Evolutionary conservation across 345 rosid genomes (phyloP).

Genomic region (Pelargonium nanum): DNA sequence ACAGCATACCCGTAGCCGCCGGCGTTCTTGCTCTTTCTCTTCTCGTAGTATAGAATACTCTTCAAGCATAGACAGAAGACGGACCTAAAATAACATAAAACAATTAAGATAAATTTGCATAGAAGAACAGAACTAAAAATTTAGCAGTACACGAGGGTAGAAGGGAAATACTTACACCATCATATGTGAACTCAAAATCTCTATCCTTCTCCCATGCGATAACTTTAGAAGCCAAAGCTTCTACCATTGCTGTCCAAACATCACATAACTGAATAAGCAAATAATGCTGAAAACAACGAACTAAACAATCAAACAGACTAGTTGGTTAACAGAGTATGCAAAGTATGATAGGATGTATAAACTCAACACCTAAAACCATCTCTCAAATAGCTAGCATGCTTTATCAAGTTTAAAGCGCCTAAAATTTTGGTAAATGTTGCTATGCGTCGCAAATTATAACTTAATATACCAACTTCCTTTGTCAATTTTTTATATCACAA

Average conservation of each 20-base stretch:
- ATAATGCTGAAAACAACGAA: not conserved
- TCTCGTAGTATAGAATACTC: slow-evolving; percentile 62
- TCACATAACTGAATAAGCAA: slow-evolving; percentile 3
- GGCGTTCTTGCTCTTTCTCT: slow-evolving; percentile 93
- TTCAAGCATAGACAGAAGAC: slow-evolving; percentile 83
- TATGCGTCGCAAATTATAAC: too few relatives aligned
- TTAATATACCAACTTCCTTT: too few relatives aligned
- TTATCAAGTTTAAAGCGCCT: not conserved
- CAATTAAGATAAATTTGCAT: slow-evolving; percentile 18
- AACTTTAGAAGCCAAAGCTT: slow-evolving; percentile 72
- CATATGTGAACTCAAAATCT: slow-evolving; percentile 64
- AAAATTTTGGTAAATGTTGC: too few relatives aligned
- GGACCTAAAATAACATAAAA: slow-evolving; percentile 29
- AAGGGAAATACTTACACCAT: slow-evolving; percentile 55
- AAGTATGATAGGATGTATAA: not conserved
- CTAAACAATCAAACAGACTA: not conserved
- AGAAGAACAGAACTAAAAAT: slow-evolving; percentile 2
- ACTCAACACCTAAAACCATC: not conserved
- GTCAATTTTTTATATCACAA: too few relatives aligned
- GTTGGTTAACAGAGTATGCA: too few relatives aligned
- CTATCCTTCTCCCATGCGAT: slow-evolving; percentile 87
- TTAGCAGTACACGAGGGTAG: not conserved
- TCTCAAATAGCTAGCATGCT: not conserved
- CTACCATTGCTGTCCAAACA: slow-evolving; percentile 60
- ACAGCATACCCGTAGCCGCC: slow-evolving; percentile 60